A percentile compares a stretch with the other conserved stretches of the same genome.
phyloP scores from a whole-genome alignment of 345 rosid species.

The Pistacia integerrima region DNA sequence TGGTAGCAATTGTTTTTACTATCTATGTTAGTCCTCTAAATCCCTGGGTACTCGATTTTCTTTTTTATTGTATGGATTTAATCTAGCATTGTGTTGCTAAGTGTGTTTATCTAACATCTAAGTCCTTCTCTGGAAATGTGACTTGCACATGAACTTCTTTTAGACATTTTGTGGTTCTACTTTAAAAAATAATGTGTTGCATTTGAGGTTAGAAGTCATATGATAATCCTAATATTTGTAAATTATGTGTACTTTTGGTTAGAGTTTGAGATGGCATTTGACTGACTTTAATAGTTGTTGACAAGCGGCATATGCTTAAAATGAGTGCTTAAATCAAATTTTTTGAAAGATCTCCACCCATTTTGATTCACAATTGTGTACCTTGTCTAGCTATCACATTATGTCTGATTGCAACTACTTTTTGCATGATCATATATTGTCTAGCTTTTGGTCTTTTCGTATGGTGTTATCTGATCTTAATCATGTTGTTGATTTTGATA shows the following conservation, averaged over 20 bases:
- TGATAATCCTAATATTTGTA: background rate
- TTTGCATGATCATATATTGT: background rate
- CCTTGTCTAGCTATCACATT: background rate
- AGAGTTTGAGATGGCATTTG: no score
- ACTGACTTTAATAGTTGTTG: background rate
- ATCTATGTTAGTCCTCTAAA: conserved; percentile 60
- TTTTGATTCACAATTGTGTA: background rate
- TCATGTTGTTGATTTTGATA: conserved; percentile 39
- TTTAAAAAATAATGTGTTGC: background rate
- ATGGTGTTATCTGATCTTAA: conserved; percentile 20
- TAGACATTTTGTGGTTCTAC: background rate
- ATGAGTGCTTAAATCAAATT: background rate
- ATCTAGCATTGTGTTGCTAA: conserved; percentile 3
- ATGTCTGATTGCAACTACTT: background rate
- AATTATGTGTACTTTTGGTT: background rate
- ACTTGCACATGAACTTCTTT: background rate
- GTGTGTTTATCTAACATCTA: background rate
- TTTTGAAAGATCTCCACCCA: background rate
- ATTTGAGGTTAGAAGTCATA: background rate
- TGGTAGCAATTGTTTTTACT: conserved; percentile 69
- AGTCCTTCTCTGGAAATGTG: background rate
- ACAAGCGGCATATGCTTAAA: background rate
- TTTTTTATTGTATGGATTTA: conserved; percentile 1
- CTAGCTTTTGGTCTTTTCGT: background rate
- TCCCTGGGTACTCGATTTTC: conserved; percentile 9